Evolutionary conservation across 2,329 filamentous ascomycete species (phyloP), one percentile per base, ranked within the genome.

Genomic region (Claviceps lovelessii): DNA sequence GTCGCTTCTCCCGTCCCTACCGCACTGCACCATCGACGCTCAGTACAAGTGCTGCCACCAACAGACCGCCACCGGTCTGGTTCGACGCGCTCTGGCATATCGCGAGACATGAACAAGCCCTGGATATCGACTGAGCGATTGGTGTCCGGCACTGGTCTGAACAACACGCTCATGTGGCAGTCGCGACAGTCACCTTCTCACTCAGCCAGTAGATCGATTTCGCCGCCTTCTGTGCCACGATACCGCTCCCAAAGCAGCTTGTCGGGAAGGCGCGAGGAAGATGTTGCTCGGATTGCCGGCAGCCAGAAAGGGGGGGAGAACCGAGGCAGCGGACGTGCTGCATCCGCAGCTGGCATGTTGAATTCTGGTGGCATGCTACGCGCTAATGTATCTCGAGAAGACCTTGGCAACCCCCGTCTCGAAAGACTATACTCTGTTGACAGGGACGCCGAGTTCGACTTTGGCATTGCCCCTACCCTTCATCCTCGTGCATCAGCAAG

Each of bases 211-310:
- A 39, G 55, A 37, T 52, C 58, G 11, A 53, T 56, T 4, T 58
- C 56, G 17, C 58, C 58, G 23, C 58, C 58, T 8, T 45, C 41
- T 9, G 44, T 58, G 5, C 56, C 56, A 23, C 49, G 58, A 10
- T 58, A 58, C 37, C 58, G 56, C 29, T 48, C 53, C 8, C 33
- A 11, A 19, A 56, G 50, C 2, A 42, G 56, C 31, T 31, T 51
- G 35, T 45, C 55, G 5, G 46, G 35, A 11, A 51, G 29, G 10
- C 49, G 28, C 37, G 52, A 53, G 42, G 45, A 58, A 33, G 45
- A 41, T 6, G 4, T n/a, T 37, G 13, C 39, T 19, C 33, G 42
- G n/a, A 1, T 52, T 7, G 17, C n/a, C 5, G 19, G 5, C 29
- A 37, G 28, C 19, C 35, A 10, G 37, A 56, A 37, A 28, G 33